Evolutionary conservation across 345 rosid genomes (phyloP).

Genomic region (Gynandropsis gynandra): DNA sequence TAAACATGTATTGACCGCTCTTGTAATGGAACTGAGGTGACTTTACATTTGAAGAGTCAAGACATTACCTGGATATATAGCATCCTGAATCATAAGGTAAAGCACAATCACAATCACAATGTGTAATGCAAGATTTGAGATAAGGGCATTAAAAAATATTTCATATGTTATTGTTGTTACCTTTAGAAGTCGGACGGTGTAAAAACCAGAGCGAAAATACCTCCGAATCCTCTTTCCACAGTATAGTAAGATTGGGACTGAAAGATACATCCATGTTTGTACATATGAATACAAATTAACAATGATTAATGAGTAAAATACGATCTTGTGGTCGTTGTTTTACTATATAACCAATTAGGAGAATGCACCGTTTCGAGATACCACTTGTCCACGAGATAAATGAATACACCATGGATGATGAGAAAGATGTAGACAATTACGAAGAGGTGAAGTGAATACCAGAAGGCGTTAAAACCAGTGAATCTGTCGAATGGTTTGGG

Average conservation of each 20-base stretch:
- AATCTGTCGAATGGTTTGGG: slow-evolving; percentile 51
- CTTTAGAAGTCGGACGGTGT: slow-evolving; percentile 58
- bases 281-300: not conserved
- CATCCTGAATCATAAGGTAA: no score
- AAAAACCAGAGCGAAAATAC: slow-evolving; percentile 52
- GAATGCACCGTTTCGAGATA: slow-evolving; percentile 61
- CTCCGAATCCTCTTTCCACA: slow-evolving; percentile 54
- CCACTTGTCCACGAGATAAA: slow-evolving; percentile 68
- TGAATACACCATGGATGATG: slow-evolving; percentile 51
- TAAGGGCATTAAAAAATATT: not conserved
- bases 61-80: slow-evolving; percentile 79
- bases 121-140: no score
- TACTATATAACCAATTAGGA: no score
- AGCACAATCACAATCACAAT: no score
- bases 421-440: slow-evolving; percentile 61
- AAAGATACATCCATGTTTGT: slow-evolving; percentile 92
- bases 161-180: slow-evolving; percentile 22
- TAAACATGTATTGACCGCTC: slow-evolving; percentile 81
- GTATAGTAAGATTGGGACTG: slow-evolving; percentile 52
- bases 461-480: slow-evolving; percentile 76
- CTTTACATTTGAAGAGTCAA: slow-evolving; percentile 58
- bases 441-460: slow-evolving; percentile 86
- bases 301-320: no score
- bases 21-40: slow-evolving; percentile 75
- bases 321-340: no score